Percentiles rank a stretch among this genome's conserved stretches.
These are phyloP conservation scores for Knoxdaviesia proteae DNA, from an alignment of 2,329 filamentous ascomycete species.

Conservation along the genomic window DNA sequence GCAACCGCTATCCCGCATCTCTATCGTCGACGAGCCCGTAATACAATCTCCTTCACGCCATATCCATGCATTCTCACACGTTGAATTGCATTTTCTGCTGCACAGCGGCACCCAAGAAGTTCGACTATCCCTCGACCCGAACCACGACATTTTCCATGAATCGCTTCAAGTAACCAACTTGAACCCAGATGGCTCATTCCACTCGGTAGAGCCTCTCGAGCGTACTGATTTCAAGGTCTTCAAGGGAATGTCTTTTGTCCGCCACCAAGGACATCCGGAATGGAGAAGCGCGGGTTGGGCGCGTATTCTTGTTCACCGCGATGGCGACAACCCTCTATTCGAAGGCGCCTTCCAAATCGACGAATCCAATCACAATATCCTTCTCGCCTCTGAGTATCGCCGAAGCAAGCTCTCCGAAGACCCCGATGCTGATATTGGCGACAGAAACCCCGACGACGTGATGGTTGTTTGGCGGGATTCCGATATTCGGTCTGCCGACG, in stretches of 20 bases:
- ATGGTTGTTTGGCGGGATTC: conserved; percentile 91
- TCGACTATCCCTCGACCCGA: conserved; percentile 67
- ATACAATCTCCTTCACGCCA: conserved; percentile 63
- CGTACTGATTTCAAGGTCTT: conserved; percentile 63
- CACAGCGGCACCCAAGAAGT: conserved; percentile 46
- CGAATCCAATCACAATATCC: conserved; percentile 71
- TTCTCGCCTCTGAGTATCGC: conserved; percentile 53
- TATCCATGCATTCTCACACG: conserved; percentile 60
- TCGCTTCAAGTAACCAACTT: conserved; percentile 57
- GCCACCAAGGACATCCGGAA: conserved; percentile 32
- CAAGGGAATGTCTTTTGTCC: conserved; percentile 57
- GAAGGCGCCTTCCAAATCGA: conserved; percentile 73
- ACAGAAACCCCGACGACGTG: conserved; percentile 38
- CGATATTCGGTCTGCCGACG: conserved; percentile 36
- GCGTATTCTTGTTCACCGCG: conserved; percentile 53
- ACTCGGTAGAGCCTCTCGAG: conserved; percentile 45
- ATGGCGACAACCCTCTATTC: conserved; percentile 64
- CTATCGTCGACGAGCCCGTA: conserved; percentile 50
- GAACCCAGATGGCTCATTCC: conserved; percentile 47
- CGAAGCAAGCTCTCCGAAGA: conserved; percentile 52
- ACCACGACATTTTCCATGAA: conserved; percentile 69
- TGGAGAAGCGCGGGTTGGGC: conserved; percentile 82
- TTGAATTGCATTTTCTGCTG: conserved; percentile 67
- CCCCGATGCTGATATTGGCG: conserved; percentile 32
- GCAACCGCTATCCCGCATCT: conserved; percentile 54